Base-by-base conservation (phyloP, 352 stramenopile genomes). In the Globisporangium rhizosaccharum region DNA sequence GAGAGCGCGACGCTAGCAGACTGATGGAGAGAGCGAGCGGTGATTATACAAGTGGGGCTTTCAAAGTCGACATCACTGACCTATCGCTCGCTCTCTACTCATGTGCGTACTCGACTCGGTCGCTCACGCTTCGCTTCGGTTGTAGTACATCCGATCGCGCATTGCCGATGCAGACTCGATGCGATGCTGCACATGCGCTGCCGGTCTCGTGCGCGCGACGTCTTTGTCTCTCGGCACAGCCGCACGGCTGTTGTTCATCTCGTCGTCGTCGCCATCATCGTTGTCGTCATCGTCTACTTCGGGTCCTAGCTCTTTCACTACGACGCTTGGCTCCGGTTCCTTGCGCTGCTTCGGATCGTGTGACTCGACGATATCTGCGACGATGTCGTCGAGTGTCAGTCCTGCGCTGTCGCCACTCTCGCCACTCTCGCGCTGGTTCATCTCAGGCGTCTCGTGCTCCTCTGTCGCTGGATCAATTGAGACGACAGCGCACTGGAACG, bases 91-190 rank as follows among this genome's bases (percentile, higher is more conserved):
- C 14, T 20, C 41, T 46, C 14, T n/a, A n/a, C 12, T 46, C 41
- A 46, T 7, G 15, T 9, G 18, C 26, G 6, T 4, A 45, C 18
- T 10, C 6, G 23, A 12, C 18, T 10, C 17, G 11, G 2, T 17
- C 6, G 37, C 14, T 54, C 50, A 64, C 25, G 51, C 58, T 36
- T 64, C 58, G 33, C 54, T 64, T 23, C 42, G 36, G 33, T 59
- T 54, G 51, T 48, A 55, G 36, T 55, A 50, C 58, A 59, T 53
- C 15, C 42, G 30, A 14, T 64, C 50, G 14, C 51, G 44, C 45
- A 51, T 51, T 11, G 33, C 14, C 33, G 33, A 10, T 8, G 33
- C 33, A 39, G 33, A 1, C 33, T 39, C 33, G 5, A 39, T 8
- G 33, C 33, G 33, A 39, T 39, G 33, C 8, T 10, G 8, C 33